Evolutionary conservation across 306 rosid genomes (phyloP).

Genomic region (Nissolia schottii): DNA sequence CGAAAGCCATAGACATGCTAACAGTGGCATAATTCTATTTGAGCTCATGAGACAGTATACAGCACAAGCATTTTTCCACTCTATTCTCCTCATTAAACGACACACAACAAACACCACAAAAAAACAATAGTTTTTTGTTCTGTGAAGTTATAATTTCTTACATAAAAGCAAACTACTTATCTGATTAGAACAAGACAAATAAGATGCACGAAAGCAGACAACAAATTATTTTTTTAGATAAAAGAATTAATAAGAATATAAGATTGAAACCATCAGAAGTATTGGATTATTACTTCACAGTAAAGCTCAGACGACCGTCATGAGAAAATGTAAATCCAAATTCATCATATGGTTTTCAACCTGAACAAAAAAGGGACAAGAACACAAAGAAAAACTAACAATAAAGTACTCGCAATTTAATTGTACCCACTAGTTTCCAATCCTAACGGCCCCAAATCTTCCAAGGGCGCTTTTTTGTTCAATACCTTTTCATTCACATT

Average conservation of each 20-base stretch:
- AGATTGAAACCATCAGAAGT: conserved; percentile 38
- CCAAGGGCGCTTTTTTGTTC: background rate
- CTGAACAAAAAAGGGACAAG: background rate
- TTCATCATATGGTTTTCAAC: conserved; percentile 15
- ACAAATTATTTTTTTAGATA: no score
- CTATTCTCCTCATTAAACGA: background rate
- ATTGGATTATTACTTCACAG: conserved; percentile 24
- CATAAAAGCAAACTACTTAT: background rate
- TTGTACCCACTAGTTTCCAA: background rate
- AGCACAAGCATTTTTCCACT: background rate
- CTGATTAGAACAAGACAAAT: background rate
- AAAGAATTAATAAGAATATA: no score
- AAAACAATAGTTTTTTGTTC: background rate
- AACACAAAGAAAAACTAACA: no score
- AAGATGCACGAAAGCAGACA: background rate
- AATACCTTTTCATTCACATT: background rate
- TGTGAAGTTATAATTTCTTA: background rate
- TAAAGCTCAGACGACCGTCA: conserved; percentile 35
- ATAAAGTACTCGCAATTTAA: no score
- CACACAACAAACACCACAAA: background rate
- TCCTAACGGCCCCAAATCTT: conserved; percentile 5
- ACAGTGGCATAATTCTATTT: background rate
- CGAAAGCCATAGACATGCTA: background rate
- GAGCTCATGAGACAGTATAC: background rate
- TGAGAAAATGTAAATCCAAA: conserved; percentile 25